phyloP scores from a whole-genome alignment of 2,329 filamentous ascomycete species.

The Aspergillus udagawae region DNA sequence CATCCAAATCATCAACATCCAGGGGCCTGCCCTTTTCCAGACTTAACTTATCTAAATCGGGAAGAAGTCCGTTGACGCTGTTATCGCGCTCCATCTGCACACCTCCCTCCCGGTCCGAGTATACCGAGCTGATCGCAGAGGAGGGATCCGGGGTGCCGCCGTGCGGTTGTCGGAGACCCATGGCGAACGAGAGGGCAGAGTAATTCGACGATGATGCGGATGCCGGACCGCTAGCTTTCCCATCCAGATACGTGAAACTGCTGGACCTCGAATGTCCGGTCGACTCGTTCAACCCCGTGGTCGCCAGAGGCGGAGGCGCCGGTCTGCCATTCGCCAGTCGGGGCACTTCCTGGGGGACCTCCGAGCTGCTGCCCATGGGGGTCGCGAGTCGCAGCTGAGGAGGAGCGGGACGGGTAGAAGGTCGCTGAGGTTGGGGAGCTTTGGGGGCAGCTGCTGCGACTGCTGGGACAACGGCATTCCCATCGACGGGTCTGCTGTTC shows the following conservation, averaged over 20 bases:
- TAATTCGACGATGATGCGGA: slow-evolving; percentile 85
- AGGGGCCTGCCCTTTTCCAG: slow-evolving; percentile 76
- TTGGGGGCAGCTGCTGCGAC: slow-evolving; percentile 21
- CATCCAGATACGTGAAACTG: slow-evolving; percentile 75
- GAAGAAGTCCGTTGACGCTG: slow-evolving; percentile 72
- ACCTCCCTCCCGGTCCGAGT: slow-evolving; percentile 73
- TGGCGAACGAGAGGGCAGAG: slow-evolving; percentile 77
- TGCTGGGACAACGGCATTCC: slow-evolving; percentile 39
- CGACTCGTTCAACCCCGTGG: slow-evolving; percentile 73
- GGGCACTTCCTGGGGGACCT: slow-evolving; percentile 66
- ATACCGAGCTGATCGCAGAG: slow-evolving; percentile 80
- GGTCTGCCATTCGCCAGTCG: slow-evolving; percentile 49
- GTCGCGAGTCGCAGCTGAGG: slow-evolving; percentile 84
- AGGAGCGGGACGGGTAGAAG: slow-evolving; percentile 55
- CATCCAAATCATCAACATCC: slow-evolving; percentile 92
- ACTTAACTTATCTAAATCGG: slow-evolving; percentile 73
- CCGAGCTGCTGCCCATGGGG: slow-evolving; percentile 71
- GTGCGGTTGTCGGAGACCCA: slow-evolving; percentile 60
- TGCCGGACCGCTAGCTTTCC: slow-evolving; percentile 72
- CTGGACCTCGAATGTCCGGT: slow-evolving; percentile 78
- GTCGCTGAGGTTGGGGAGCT: slow-evolving; percentile 30
- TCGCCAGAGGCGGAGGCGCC: slow-evolving; percentile 57
- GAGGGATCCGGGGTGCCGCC: slow-evolving; percentile 73
- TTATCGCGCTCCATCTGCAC: slow-evolving; percentile 76
- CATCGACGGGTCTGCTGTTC: slow-evolving; percentile 68